Evolutionary conservation across 202 grass and related monocot species (phyloP).

Genomic region (Brachypodium distachyon): DNA sequence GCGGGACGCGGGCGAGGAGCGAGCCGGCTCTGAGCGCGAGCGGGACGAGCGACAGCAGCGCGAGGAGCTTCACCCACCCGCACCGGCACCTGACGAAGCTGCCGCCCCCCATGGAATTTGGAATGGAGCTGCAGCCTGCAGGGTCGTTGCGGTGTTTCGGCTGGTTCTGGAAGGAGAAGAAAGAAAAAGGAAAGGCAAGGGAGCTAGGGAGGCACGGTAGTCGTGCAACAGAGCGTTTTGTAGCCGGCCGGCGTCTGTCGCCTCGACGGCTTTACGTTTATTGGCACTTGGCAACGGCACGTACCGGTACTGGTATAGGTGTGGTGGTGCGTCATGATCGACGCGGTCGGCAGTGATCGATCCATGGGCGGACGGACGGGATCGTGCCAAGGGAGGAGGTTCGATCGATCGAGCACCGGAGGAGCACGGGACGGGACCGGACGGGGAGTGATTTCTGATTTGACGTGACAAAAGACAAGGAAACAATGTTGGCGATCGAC

Average conservation of each 20-base stretch:
- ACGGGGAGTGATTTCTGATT: no score
- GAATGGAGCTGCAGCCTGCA: neutral
- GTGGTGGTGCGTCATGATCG: neutral
- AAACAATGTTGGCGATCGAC: no score
- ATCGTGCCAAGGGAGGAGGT: neutral
- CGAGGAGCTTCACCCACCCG: constrained; percentile 40
- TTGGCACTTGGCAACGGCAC: neutral
- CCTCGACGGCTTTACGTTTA: no score
- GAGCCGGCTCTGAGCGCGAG: constrained; percentile 27
- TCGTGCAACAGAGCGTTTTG: no score
- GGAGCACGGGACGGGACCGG: no score
- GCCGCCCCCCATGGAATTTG: no score
- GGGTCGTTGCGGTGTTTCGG: no score
- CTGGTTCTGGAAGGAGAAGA: neutral
- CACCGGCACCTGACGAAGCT: constrained; percentile 5
- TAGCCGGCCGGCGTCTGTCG: no score
- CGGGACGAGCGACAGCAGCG: constrained; percentile 29
- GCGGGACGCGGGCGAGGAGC: constrained; percentile 15
- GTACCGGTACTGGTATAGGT: neutral
- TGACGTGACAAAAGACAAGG: no score
- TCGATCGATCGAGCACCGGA: neutral
- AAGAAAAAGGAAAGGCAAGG: no score
- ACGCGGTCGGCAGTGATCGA: neutral
- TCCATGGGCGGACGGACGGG: neutral
- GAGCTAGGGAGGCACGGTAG: no score